Conservation (phyloP, 75 land plant genomes). For the Sequoia sempervirens region DNA sequence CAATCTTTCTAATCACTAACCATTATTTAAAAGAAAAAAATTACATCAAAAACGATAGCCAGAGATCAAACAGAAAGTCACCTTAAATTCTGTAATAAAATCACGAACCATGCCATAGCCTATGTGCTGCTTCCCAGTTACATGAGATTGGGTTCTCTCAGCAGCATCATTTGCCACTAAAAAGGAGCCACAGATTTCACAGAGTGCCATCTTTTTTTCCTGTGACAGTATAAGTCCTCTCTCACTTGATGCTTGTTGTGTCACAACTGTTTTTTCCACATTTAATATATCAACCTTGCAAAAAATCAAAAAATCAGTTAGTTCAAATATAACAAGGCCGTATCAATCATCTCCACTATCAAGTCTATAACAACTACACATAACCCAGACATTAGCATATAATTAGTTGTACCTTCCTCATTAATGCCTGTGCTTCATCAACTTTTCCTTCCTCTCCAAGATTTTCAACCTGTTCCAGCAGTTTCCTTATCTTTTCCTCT, state of each 20-base stretch:
- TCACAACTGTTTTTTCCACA: constrained; percentile 66
- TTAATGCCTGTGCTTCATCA: constrained; percentile 94
- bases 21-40: not conserved
- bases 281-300: constrained; percentile 77
- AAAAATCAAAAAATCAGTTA: constrained; percentile 3
- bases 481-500: constrained; percentile 87
- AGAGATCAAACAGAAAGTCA: constrained; percentile 10
- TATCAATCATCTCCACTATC: not conserved
- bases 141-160: constrained; percentile 92
- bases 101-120: constrained; percentile 92
- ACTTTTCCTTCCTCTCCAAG: constrained; percentile 96
- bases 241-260: constrained; percentile 58
- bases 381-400: not conserved
- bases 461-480: constrained; percentile 80
- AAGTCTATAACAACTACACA: not conserved
- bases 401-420: constrained; percentile 69
- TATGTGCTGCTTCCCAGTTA: constrained; percentile 91
- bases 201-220: constrained; percentile 91
- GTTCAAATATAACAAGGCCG: not conserved
- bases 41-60: not conserved
- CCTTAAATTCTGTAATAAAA: constrained; percentile 70
- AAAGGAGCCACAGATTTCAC: constrained; percentile 94
- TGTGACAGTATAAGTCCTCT: constrained; percentile 61
- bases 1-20: not conserved
- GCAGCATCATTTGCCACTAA: constrained; percentile 93